A percentile compares a stretch with the other conserved stretches of the same genome.
Conservation (phyloP, 2,329 filamentous ascomycete genomes). For the Botrytis pseudocinerea region DNA sequence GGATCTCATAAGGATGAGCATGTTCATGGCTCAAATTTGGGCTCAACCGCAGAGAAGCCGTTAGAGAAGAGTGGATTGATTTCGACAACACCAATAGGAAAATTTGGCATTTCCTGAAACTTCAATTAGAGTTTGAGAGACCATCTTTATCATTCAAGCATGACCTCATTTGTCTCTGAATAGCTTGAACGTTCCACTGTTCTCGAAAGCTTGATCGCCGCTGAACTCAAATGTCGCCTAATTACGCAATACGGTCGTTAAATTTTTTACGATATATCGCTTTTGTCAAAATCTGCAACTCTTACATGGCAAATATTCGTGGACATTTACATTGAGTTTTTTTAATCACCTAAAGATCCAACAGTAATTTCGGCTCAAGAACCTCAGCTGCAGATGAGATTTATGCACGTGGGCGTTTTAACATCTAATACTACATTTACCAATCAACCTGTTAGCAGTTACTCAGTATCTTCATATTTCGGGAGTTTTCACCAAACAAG, state of each 20-base stretch:
- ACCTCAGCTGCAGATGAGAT: neutral
- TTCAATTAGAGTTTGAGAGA: neutral
- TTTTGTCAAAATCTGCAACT: neutral
- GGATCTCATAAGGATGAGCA: neutral
- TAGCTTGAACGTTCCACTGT: neutral
- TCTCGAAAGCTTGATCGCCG: neutral
- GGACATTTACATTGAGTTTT: too few relatives aligned
- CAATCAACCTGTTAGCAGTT: neutral
- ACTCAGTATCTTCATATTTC: neutral
- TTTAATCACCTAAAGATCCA: neutral
- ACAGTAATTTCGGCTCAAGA: neutral
- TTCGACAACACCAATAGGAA: conserved; percentile 9
- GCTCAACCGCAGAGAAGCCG: neutral
- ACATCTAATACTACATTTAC: neutral
- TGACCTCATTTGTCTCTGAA: conserved; percentile 16
- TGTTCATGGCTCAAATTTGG: conserved; percentile 11
- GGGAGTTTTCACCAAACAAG: conserved; percentile 9
- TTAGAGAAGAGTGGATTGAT: conserved; percentile 4
- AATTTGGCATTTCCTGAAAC: neutral
- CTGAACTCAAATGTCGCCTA: neutral
- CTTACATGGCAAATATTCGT: neutral
- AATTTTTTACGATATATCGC: neutral
- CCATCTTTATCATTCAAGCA: neutral
- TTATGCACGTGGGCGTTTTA: neutral
- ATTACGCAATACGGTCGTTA: neutral